These are phyloP conservation scores for Mycena rosella DNA, from an alignment of 768 basidiomycete genomes.

Conservation along the genomic window DNA sequence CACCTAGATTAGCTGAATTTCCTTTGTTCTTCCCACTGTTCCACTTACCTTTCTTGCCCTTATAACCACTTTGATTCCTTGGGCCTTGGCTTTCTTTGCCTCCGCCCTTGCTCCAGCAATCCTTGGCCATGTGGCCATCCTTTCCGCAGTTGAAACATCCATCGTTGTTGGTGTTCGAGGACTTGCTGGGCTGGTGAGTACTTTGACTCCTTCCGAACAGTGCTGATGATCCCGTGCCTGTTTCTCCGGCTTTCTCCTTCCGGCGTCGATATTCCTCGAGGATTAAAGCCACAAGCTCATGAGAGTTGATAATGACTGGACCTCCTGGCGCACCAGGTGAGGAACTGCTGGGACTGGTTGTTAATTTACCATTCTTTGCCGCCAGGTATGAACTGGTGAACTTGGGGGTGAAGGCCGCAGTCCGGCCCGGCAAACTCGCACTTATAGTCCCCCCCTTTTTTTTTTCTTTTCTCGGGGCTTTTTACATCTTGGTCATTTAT, in stretches of 20 bases:
- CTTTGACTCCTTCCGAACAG: conserved; percentile 17
- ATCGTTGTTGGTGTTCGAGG: background rate
- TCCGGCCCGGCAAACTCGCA: no score
- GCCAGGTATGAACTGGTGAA: no score
- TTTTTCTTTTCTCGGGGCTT: no score
- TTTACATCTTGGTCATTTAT: no score
- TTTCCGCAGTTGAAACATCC: conserved; percentile 15
- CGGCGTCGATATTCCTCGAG: conserved; percentile 26
- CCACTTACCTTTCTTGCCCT: background rate
- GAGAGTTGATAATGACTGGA: conserved; percentile 11
- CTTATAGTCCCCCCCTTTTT: no score
- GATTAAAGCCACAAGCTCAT: conserved; percentile 23
- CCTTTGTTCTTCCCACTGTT: conserved; percentile 13
- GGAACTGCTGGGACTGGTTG: no score
- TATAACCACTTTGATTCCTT: background rate
- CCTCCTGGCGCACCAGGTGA: no score
- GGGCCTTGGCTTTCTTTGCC: conserved; percentile 22
- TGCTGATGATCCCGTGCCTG: conserved; percentile 17
- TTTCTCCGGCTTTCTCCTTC: conserved; percentile 28
- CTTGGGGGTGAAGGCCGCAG: no score
- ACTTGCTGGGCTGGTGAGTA: conserved; percentile 14
- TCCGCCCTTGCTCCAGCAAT: conserved; percentile 18
- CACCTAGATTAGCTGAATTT: conserved; percentile 8
- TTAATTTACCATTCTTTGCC: no score
- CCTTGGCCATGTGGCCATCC: conserved; percentile 15